phyloP scores from a whole-genome alignment of 148 eudicot species.

The Oxyria digyna region DNA sequence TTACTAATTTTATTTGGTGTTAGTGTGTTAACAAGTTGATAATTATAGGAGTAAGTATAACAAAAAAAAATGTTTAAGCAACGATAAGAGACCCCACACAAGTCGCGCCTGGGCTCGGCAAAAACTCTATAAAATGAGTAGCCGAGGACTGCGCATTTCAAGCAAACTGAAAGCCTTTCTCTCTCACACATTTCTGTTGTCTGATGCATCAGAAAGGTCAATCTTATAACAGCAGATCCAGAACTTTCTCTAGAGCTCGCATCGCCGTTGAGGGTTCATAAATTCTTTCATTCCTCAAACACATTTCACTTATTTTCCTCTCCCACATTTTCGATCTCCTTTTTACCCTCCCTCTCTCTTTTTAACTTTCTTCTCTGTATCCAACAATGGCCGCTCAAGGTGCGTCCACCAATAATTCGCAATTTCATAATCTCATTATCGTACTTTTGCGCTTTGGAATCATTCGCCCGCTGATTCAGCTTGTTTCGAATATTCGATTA shows the following conservation, averaged over 20 bases:
- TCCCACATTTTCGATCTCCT: not conserved
- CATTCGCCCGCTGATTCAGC: not conserved
- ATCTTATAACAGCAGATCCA: constrained; percentile 52
- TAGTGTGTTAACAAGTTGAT: too few relatives aligned
- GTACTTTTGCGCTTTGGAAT: not conserved
- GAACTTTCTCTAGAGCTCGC: constrained; percentile 84
- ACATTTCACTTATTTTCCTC: not conserved
- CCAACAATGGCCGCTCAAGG: constrained; percentile 32
- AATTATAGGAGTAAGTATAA: too few relatives aligned
- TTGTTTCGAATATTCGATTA: not conserved
- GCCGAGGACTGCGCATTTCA: not conserved
- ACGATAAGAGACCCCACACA: too few relatives aligned
- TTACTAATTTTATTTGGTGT: too few relatives aligned
- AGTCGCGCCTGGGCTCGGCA: not conserved
- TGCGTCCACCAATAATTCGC: constrained; percentile 10
- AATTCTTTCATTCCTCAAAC: not conserved
- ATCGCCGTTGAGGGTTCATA: constrained; percentile 65
- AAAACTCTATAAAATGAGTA: not conserved
- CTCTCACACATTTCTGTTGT: not conserved
- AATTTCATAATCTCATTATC: not conserved
- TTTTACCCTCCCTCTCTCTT: not conserved
- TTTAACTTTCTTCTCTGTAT: not conserved
- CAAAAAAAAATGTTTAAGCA: too few relatives aligned
- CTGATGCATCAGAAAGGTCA: constrained; percentile 75
- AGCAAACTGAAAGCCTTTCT: not conserved